Conservation (phyloP, 805 yeast genomes). For the Huiozyma naganishii region DNA sequence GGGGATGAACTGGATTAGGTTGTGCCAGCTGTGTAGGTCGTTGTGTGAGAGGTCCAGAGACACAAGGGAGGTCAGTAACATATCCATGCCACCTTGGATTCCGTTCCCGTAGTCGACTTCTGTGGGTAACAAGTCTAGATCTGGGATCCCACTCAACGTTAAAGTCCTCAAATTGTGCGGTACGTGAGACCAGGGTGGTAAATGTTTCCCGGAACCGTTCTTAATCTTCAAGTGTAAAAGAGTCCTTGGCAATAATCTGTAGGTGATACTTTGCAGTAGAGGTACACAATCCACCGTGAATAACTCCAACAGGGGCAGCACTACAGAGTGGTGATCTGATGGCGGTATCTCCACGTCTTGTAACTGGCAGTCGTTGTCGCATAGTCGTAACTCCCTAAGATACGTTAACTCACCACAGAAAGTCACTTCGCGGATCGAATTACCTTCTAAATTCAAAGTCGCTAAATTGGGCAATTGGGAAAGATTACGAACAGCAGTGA, state of each 20-base stretch:
- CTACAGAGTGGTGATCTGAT: background rate
- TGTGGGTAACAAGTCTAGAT: constrained; percentile 7
- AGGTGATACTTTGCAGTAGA: too few species aligned
- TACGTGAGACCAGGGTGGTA: constrained; percentile 7
- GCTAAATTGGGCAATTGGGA: constrained; percentile 9
- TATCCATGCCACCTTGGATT: background rate
- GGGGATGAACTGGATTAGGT: constrained; percentile 9
- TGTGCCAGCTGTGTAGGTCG: constrained; percentile 7
- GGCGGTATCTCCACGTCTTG: background rate
- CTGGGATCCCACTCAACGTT: constrained; percentile 5
- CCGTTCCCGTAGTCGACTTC: constrained; percentile 1
- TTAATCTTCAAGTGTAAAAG: background rate
- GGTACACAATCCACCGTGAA: too few species aligned
- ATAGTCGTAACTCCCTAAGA: background rate
- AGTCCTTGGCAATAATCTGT: background rate
- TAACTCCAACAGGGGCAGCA: background rate
- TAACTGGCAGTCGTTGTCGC: background rate
- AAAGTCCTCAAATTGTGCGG: constrained; percentile 8
- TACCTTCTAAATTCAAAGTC: constrained; percentile 16
- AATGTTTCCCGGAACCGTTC: background rate
- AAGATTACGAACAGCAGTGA: constrained; percentile 16
- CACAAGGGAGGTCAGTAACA: constrained; percentile 8
- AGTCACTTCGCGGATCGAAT: constrained; percentile 8
- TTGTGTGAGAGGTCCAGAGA: constrained; percentile 12
- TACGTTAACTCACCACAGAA: background rate